Evolutionary conservation across 768 basidiomycete genomes (phyloP).

Genomic region (Kwoniella dejecticola): DNA sequence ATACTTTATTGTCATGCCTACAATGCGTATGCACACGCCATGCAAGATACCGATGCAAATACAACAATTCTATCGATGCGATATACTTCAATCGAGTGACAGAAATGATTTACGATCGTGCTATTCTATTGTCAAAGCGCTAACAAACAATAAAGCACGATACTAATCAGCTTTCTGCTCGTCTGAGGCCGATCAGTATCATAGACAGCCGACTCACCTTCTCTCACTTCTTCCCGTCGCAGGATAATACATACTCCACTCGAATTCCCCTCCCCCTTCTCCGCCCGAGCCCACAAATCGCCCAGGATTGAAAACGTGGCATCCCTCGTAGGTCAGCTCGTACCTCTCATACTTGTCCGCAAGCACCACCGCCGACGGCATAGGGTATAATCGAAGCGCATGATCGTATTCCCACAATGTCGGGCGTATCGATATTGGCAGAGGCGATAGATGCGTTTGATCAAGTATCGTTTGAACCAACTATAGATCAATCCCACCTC

Average conservation of each 20-base stretch:
- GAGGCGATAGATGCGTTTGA: constrained; percentile 88
- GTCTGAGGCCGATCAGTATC: constrained; percentile 61
- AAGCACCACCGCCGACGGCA: constrained; percentile 87
- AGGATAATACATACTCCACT: constrained; percentile 89
- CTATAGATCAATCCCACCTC: constrained; percentile 57
- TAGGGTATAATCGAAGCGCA: constrained; percentile 83
- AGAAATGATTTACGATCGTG: no score
- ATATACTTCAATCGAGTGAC: no score
- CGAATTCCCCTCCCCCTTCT: constrained; percentile 60
- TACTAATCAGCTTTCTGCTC: constrained; percentile 20
- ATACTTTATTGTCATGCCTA: no score
- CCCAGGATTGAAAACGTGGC: constrained; percentile 98
- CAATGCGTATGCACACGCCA: no score
- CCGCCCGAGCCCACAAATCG: constrained; percentile 73
- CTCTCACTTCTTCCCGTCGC: constrained; percentile 70
- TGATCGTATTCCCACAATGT: constrained; percentile 89
- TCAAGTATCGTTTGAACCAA: constrained; percentile 95
- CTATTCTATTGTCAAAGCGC: constrained; percentile 39
- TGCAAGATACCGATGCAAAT: no score
- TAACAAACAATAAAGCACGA: no score
- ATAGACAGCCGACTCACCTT: constrained; percentile 61
- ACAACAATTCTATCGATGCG: no score
- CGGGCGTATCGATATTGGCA: constrained; percentile 81
- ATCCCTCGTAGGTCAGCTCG: constrained; percentile 94
- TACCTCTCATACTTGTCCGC: constrained; percentile 97